A percentile compares a stretch with the other conserved stretches of the same genome.
Conservation (phyloP, 768 basidiomycete species). For the Calocera viscosa region DNA sequence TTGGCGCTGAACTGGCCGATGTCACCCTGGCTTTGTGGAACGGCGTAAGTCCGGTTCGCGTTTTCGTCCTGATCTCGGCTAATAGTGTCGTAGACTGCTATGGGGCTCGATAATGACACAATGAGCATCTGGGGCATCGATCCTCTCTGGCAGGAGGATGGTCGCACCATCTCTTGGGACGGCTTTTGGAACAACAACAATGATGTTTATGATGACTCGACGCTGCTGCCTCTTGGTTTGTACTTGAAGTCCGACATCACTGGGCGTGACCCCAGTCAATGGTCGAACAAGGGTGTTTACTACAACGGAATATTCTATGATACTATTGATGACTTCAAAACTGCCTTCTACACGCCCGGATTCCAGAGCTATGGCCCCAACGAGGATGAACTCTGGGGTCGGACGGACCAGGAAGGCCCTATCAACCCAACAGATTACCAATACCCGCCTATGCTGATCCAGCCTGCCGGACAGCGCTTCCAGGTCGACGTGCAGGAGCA, state of each 20-base stretch:
- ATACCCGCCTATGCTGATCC: slow-evolving; percentile 19
- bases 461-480: slow-evolving; percentile 21
- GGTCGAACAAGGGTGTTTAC: slow-evolving; percentile 20
- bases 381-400: slow-evolving; percentile 17
- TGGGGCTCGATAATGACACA: slow-evolving; percentile 15
- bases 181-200: slow-evolving; percentile 11
- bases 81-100: slow-evolving; percentile 12
- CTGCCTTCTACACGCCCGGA: slow-evolving; percentile 17
- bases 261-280: slow-evolving; percentile 21
- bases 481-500: slow-evolving; percentile 19
- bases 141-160: slow-evolving; percentile 24
- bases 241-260: slow-evolving; percentile 21
- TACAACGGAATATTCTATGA: slow-evolving; percentile 20
- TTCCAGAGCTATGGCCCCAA: slow-evolving; percentile 20
- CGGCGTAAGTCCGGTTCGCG: slow-evolving; percentile 2
- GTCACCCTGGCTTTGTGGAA: slow-evolving; percentile 18
- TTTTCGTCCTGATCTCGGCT: not conserved
- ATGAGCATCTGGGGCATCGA: slow-evolving; percentile 21
- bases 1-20: slow-evolving; percentile 20
- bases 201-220: slow-evolving; percentile 19
- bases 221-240: slow-evolving; percentile 20
- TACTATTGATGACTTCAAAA: slow-evolving; percentile 21
- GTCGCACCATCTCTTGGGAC: slow-evolving; percentile 19
- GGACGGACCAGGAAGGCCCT: slow-evolving; percentile 19
- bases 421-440: slow-evolving; percentile 16